A percentile compares a stretch with the other conserved stretches of the same genome.
These are phyloP conservation scores for Talaromyces amestolkiae DNA, from an alignment of 2,329 filamentous ascomycete species.

Conservation along the genomic window DNA sequence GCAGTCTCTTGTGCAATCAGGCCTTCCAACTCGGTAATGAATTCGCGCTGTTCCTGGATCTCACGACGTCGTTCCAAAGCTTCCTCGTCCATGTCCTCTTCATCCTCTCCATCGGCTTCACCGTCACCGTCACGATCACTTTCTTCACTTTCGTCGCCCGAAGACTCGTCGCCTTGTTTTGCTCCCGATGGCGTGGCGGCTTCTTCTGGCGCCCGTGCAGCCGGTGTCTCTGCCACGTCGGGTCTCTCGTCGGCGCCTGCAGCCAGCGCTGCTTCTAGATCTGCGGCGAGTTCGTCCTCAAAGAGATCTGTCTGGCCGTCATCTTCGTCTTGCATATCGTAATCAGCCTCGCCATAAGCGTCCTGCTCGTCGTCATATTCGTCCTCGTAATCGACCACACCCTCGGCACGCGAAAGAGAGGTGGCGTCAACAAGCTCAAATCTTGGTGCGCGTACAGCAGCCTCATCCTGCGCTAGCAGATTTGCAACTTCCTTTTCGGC, in stretches of 20 bases:
- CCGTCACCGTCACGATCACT: conserved; percentile 30
- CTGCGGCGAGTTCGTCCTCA: conserved; percentile 43
- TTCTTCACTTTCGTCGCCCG: conserved; percentile 42
- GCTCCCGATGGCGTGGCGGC: conserved; percentile 33
- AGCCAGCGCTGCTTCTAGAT: conserved; percentile 45
- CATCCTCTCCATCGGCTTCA: conserved; percentile 27
- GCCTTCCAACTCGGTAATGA: conserved; percentile 44
- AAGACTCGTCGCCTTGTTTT: conserved; percentile 37
- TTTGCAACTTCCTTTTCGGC: conserved; percentile 77
- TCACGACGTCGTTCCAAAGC: conserved; percentile 42
- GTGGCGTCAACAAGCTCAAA: conserved; percentile 63
- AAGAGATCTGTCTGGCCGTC: conserved; percentile 35
- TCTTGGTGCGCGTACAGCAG: conserved; percentile 55
- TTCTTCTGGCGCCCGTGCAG: conserved; percentile 26
- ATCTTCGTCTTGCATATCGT: conserved; percentile 38
- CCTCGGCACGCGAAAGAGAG: conserved; percentile 45
- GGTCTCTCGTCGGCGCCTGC: conserved; percentile 36
- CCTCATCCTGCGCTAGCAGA: conserved; percentile 67
- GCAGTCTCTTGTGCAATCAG: conserved; percentile 39
- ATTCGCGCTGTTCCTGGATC: conserved; percentile 45
- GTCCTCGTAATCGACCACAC: conserved; percentile 46
- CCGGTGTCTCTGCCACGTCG: conserved; percentile 26
- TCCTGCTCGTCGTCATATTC: conserved; percentile 50
- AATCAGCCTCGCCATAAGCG: conserved; percentile 49
- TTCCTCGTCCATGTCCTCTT: conserved; percentile 45